Evolutionary conservation across 2,329 filamentous ascomycete genomes (phyloP), one percentile per base, ranked within the genome.

Genomic region (Leptoxyphium fumago): DNA sequence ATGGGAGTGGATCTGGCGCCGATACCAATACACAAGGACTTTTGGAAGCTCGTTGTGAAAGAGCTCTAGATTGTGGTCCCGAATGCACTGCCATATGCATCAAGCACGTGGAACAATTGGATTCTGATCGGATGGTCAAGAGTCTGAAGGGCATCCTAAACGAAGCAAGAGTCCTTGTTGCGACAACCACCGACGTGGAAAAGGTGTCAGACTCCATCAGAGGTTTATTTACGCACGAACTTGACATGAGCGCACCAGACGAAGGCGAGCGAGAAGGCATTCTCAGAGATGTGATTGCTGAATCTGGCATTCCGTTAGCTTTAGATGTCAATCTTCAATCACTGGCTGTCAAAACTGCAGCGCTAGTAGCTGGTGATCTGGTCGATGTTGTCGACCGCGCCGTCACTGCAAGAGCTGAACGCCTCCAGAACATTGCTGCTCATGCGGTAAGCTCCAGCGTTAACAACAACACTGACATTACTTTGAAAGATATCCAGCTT

Each of bases 1-100:
- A 96, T 60, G 85, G 86, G 11, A 82, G 82, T 39, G 82, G 82
- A 1, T 86, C 86, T 43, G 85, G 85, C 8, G 82, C 84, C 44
- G 91, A 98, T 58, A 83, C 94, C 26, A 95, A 96, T 64, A 94
- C 88, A 0, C 89, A 95, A 58, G 88, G 84, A 1, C 84, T 94
- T 52, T 68, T 98, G 13, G 83, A 91, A 57, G 85, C 84, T 3
- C 77, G 91, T 42, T 84, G 87, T 1, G 91, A 94, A 48, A 76
- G 91, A 46, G 91, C 87, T 7, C 79, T 95, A 60, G 82, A 81
- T 51, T 96, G 91, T 57, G 91, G 91, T 1, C 64, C 86, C 0
- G 80, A 87, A 52, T 84, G 77, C 56, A 95, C 88, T 40, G 80
- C 82, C 5, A 65, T 98, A 41, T 70, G 96, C n/a, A 74, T 98